phyloP scores from a whole-genome alignment of 2,329 filamentous ascomycete genomes.

The Venturia asperata region DNA sequence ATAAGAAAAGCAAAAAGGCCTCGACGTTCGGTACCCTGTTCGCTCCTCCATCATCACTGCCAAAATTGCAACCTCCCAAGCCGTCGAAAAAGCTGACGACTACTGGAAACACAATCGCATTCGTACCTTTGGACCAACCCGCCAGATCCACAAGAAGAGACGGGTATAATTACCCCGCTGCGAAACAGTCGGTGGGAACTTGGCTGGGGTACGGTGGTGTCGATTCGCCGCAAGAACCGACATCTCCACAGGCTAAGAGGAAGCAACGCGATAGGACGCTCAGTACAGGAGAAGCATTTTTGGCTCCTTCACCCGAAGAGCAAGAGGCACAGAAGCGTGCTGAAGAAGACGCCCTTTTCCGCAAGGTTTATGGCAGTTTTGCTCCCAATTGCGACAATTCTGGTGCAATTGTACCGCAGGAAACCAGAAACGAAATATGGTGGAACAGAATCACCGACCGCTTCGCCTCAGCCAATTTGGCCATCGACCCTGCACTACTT shows the following conservation, averaged over 20 bases:
- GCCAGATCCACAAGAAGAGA: constrained; percentile 36
- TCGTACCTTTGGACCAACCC: constrained; percentile 48
- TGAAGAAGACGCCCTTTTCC: constrained; percentile 67
- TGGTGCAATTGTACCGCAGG: constrained; percentile 60
- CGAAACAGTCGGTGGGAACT: constrained; percentile 57
- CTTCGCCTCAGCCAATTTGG: constrained; percentile 58
- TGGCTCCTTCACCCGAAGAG: constrained; percentile 37
- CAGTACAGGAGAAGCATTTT: constrained; percentile 56
- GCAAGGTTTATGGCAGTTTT: constrained; percentile 72
- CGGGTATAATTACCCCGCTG: constrained; percentile 55
- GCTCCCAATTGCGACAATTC: constrained; percentile 69
- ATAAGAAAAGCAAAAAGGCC: constrained; percentile 45
- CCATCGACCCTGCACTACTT: constrained; percentile 41
- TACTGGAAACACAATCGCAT: constrained; percentile 43
- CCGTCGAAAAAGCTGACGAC: constrained; percentile 52
- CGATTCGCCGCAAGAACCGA: constrained; percentile 36
- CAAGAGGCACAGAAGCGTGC: constrained; percentile 45
- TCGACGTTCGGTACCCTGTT: constrained; percentile 69
- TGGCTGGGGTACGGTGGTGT: constrained; percentile 53
- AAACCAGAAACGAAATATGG: constrained; percentile 62
- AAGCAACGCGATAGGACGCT: constrained; percentile 67
- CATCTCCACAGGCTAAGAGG: constrained; percentile 56
- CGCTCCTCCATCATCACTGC: constrained; percentile 57
- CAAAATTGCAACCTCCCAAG: constrained; percentile 63
- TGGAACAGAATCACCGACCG: constrained; percentile 66